Evolutionary conservation across 768 basidiomycete genomes (phyloP).

Genomic region (Suillus discolor): DNA sequence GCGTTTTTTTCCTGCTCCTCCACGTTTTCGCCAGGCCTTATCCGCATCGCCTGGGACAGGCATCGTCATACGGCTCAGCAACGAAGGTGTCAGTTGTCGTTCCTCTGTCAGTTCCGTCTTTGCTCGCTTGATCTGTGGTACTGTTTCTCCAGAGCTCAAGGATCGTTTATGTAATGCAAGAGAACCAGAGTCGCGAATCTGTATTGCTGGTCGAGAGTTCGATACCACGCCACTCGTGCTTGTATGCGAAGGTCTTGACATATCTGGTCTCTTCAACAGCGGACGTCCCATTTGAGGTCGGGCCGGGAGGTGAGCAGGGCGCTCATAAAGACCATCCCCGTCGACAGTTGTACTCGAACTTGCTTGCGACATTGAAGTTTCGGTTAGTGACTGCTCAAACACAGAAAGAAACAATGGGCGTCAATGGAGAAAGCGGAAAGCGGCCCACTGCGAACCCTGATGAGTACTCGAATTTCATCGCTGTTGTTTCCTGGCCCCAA

Average conservation of each 20-base stretch:
- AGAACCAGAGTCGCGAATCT: constrained; percentile 10
- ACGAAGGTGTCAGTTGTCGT: constrained; percentile 40
- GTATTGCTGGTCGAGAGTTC: constrained; percentile 13
- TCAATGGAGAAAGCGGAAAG: constrained; percentile 38
- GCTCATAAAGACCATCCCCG: constrained; percentile 15
- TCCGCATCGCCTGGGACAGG: constrained; percentile 11
- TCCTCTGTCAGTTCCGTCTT: constrained; percentile 21
- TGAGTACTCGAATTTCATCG: constrained; percentile 43
- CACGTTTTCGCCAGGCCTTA: constrained; percentile 20
- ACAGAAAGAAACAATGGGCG: constrained; percentile 41
- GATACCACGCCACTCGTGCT: constrained; percentile 14
- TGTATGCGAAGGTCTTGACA: constrained; percentile 16
- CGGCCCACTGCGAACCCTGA: constrained; percentile 60
- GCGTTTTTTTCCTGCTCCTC: constrained; percentile 16
- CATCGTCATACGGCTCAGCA: constrained; percentile 46
- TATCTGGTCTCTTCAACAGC: constrained; percentile 18
- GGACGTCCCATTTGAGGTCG: constrained; percentile 19
- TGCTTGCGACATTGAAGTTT: constrained; percentile 20
- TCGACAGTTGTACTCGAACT: constrained; percentile 18
- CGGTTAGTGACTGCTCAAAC: constrained; percentile 47
- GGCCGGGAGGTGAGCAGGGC: constrained; percentile 32
- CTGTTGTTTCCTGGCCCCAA: constrained; percentile 24
- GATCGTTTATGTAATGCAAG: constrained; percentile 28
- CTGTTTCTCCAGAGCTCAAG: constrained; percentile 30
- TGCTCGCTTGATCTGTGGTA: constrained; percentile 38